phyloP scores from a whole-genome alignment of 768 basidiomycete species.

The Auriscalpium microsporum region DNA sequence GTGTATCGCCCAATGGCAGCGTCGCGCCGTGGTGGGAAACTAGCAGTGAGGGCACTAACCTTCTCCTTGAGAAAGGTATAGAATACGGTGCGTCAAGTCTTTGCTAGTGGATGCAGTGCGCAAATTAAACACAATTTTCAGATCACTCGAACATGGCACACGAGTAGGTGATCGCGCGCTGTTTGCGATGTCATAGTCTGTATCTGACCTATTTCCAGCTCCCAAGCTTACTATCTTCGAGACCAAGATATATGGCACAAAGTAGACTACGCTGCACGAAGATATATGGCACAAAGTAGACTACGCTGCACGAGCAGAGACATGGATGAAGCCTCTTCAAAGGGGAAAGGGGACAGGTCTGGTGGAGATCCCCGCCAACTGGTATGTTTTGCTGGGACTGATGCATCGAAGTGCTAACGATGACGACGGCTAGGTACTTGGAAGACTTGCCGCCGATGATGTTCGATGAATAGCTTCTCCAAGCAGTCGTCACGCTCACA shows the following conservation, averaged over 20 bases:
- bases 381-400: conserved; percentile 29
- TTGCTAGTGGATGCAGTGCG: too few relatives aligned
- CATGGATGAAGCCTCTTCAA: conserved; percentile 69
- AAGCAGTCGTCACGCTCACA: conserved; percentile 1
- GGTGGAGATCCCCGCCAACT: conserved; percentile 61
- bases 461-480: conserved; percentile 24
- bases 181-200: background rate
- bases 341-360: conserved; percentile 57
- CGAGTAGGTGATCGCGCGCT: conserved; percentile 25
- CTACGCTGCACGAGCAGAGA: conserved; percentile 44
- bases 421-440: conserved; percentile 38
- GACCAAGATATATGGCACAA: conserved; percentile 67
- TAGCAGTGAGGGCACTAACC: conserved; percentile 52
- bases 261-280: conserved; percentile 49
- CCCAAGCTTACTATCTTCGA: conserved; percentile 59
- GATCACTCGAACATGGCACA: conserved; percentile 55
- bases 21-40: conserved; percentile 82
- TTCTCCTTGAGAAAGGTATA: conserved; percentile 64
- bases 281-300: conserved; percentile 72
- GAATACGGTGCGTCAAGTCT: conserved; percentile 46
- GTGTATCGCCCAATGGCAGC: conserved; percentile 49
- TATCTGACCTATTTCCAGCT: conserved; percentile 26
- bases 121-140: conserved; percentile 9
- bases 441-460: conserved; percentile 74
- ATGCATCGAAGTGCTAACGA: background rate